A percentile compares a stretch with the other conserved stretches of the same genome.
phyloP scores from a whole-genome alignment of 129 eudicot genomes.

The Calendula officinalis region DNA sequence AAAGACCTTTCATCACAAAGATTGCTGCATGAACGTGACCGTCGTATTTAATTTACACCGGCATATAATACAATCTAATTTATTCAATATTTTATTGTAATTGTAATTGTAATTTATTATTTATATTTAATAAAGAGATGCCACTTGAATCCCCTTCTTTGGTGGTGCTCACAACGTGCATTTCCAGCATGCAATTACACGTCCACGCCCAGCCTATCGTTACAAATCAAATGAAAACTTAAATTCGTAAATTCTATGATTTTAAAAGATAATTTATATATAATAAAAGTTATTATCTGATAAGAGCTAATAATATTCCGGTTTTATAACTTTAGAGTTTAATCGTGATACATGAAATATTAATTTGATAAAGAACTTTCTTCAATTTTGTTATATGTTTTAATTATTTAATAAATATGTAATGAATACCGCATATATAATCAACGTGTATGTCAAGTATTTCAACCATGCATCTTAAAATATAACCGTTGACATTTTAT shows the following conservation, averaged over 20 bases:
- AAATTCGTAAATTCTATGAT: background rate
- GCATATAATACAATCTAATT: conserved; percentile 24
- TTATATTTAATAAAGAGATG: background rate
- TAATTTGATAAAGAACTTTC: no score
- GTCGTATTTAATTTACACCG: conserved; percentile 1
- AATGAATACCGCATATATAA: conserved; percentile 8
- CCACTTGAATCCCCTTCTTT: conserved; percentile 30
- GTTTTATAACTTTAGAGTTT: no score
- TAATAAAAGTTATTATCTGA: no score
- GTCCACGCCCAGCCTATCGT: conserved; percentile 23
- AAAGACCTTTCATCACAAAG: conserved; percentile 1
- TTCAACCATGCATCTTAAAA: conserved; percentile 18
- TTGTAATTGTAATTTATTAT: background rate
- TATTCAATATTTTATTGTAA: conserved; percentile 1
- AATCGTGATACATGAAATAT: no score
- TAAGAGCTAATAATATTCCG: no score
- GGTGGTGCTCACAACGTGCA: conserved; percentile 42
- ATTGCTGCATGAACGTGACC: conserved; percentile 16
- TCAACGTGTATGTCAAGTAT: conserved; percentile 22
- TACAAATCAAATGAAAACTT: background rate
- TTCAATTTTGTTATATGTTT: background rate
- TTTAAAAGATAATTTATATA: no score
- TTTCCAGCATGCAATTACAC: conserved; percentile 40
- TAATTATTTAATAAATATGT: background rate
- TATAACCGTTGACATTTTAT: conserved; percentile 30